phyloP scores from a whole-genome alignment of 2,329 filamentous ascomycete species.

The Cordyceps fumosorosea region DNA sequence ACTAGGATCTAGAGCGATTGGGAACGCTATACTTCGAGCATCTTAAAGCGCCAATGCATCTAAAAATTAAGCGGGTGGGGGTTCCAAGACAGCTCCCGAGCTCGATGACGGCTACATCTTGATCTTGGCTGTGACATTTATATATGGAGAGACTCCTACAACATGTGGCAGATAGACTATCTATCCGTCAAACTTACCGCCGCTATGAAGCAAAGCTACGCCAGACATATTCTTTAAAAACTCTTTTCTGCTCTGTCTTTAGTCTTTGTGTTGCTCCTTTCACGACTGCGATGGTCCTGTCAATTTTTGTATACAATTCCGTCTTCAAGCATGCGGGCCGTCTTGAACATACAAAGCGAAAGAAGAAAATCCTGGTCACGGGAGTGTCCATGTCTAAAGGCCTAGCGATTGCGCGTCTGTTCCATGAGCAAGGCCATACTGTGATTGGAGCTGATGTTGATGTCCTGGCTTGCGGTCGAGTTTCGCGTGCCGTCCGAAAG shows the following conservation, averaged over 20 bases:
- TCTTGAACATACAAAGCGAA: slow-evolving; percentile 4
- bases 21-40: too few species aligned
- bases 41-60: too few species aligned
- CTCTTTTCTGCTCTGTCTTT: slow-evolving; percentile 19
- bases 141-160: not conserved
- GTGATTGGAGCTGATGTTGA: slow-evolving; percentile 66
- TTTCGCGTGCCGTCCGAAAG: slow-evolving; percentile 47
- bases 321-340: not conserved
- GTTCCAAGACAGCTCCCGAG: not conserved
- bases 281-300: slow-evolving; percentile 35
- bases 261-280: slow-evolving; percentile 40
- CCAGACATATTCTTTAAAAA: slow-evolving; percentile 20
- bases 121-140: not conserved
- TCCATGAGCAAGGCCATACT: slow-evolving; percentile 58
- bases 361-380: slow-evolving; percentile 57
- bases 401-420: slow-evolving; percentile 56
- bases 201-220: not conserved
- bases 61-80: not conserved
- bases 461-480: slow-evolving; percentile 44
- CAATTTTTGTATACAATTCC: slow-evolving; percentile 8
- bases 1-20: too few species aligned
- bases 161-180: not conserved
- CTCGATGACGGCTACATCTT: not conserved
- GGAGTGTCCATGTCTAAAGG: slow-evolving; percentile 69
- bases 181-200: not conserved